phyloP scores from a whole-genome alignment of 352 stramenopile genomes.

The Pythium vanterpoolii region DNA sequence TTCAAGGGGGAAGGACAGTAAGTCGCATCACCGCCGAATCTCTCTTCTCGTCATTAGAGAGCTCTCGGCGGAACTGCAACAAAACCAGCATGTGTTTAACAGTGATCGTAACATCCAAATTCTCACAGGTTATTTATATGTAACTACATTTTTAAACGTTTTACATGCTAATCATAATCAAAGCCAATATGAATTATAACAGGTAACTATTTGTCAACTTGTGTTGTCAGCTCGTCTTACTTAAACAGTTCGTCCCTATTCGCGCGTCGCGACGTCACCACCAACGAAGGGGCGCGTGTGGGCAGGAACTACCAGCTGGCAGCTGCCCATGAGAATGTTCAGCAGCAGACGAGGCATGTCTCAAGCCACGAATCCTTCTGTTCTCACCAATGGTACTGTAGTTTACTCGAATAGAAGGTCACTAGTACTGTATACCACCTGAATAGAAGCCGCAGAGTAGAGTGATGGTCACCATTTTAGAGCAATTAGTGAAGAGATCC shows the following conservation, averaged over 20 bases:
- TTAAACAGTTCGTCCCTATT: too few species aligned
- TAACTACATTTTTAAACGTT: too few species aligned
- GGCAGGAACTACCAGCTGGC: neutral
- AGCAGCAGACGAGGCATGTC: slow-evolving; percentile 6
- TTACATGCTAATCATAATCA: too few species aligned
- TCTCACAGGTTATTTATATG: neutral
- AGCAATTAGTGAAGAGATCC: neutral
- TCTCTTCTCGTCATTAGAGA: neutral
- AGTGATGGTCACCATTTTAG: neutral
- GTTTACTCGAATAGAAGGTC: neutral
- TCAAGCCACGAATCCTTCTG: neutral
- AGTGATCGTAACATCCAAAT: neutral
- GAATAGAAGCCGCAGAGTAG: neutral
- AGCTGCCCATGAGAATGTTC: slow-evolving; percentile 3
- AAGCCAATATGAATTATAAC: neutral
- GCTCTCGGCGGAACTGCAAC: neutral
- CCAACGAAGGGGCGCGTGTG: slow-evolving; percentile 10
- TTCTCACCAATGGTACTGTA: neutral
- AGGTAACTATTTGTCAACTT: neutral
- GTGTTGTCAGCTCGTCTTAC: too few species aligned
- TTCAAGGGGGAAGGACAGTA: neutral
- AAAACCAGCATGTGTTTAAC: neutral
- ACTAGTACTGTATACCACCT: neutral
- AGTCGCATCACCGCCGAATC: slow-evolving; percentile 5
- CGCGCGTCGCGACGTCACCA: slow-evolving; percentile 1